phyloP scores from a whole-genome alignment of 805 yeast species.

The Yamadazyma ubonensis region DNA sequence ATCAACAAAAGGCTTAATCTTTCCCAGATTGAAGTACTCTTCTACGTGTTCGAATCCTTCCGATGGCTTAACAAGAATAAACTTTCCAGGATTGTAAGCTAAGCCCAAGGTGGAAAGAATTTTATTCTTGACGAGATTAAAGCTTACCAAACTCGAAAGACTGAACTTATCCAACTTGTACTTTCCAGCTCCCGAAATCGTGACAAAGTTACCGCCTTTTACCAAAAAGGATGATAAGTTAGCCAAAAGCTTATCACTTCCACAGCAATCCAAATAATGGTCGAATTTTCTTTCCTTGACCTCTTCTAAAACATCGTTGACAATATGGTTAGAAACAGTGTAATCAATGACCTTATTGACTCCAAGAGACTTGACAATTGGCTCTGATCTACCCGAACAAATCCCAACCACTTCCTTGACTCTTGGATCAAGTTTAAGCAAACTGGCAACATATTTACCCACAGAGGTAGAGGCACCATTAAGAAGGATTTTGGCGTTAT shows the following conservation, averaged over 20 bases:
- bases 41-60: conserved; percentile 20
- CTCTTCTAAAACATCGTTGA: conserved; percentile 34
- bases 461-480: conserved; percentile 77
- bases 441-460: conserved; percentile 55
- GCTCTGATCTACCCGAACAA: conserved; percentile 52
- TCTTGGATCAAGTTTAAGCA: conserved; percentile 44
- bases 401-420: conserved; percentile 56
- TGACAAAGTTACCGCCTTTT: conserved; percentile 48
- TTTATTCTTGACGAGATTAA: conserved; percentile 4
- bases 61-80: background rate
- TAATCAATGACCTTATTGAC: conserved; percentile 62
- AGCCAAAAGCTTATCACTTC: conserved; percentile 51
- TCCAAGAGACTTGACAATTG: conserved; percentile 48
- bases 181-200: conserved; percentile 58
- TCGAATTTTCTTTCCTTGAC: conserved; percentile 48
- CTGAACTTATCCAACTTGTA: conserved; percentile 3
- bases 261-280: conserved; percentile 63
- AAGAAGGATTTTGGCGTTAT: conserved; percentile 52
- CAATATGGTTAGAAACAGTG: conserved; percentile 38
- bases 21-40: conserved; percentile 47
- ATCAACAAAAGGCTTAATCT: conserved; percentile 51
- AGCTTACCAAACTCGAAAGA: background rate
- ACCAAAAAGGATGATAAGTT: conserved; percentile 43
- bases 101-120: background rate
- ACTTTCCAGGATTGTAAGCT: background rate